Evolutionary conservation across 2,329 filamentous ascomycete genomes (phyloP), one percentile per base, ranked within the genome.

Genomic region (Fusarium sp.): DNA sequence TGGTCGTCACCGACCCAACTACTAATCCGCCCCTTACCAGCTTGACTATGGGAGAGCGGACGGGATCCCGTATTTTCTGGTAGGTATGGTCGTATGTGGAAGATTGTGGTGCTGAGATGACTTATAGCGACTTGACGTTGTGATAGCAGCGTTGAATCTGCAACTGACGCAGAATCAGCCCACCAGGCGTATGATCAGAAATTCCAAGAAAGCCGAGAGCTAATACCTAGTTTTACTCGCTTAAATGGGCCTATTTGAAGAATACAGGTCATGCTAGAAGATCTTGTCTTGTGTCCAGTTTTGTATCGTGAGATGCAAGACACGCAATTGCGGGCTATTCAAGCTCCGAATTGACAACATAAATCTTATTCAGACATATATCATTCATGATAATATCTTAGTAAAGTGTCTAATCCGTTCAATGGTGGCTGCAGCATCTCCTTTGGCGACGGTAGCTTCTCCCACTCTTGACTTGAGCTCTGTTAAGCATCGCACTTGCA

Each of bases 1-100:
- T 53, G 37, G 51, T 53, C 52, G 52, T 54, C 52, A 54, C 52
- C 52, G 52, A 54, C 52, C 52, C 52, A 54, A 54, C 52, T 54
- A 54, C 52, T 54, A 54, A 54, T 54, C 52, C 27, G 40, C 52
- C 52, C 51, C 51, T 54, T 54, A 54, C 51, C 51, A 54, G 51
- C 51, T 54, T 54, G 37, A 44, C 51, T 54, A 54, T 44, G 51
- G 51, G 51, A 54, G 51, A 54, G 51, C 51, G 51, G 51, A 54
- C 51, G 51, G 51, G 52, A 55, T 55, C 52, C 52, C 52, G 52
- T 44, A 42, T 54, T 54, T 42, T 54, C 51, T 54, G 51, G 25
- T 55, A 55, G 52, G 52, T 55, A 45, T 55, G 52, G 52, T 55
- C 52, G 52, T 55, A 55, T 55, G 52, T 55, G 40, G 29, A 18